These are phyloP conservation scores for Nicotiana noctiflora DNA, from an alignment of 257 asterid species.

Conservation along the genomic window DNA sequence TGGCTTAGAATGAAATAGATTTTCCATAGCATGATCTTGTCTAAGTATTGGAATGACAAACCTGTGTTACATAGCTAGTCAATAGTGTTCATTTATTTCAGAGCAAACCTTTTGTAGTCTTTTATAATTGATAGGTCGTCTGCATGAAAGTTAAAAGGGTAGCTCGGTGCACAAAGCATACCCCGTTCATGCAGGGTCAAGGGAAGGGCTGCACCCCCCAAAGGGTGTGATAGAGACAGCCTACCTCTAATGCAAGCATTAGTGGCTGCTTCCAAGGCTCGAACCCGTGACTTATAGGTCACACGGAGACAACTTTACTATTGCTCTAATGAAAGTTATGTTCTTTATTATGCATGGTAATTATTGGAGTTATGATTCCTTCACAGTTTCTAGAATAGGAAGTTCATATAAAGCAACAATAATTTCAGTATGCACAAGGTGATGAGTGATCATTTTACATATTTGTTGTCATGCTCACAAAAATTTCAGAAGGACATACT, in stretches of 20 bases:
- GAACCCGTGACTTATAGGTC: no score
- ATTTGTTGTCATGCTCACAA: background rate
- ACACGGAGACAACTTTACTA: no score
- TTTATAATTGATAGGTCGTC: background rate
- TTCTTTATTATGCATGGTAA: background rate
- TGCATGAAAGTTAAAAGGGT: background rate
- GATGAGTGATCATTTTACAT: background rate
- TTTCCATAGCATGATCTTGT: background rate
- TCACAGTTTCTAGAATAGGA: no score
- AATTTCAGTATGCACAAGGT: no score
- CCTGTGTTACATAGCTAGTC: background rate
- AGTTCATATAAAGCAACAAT: no score
- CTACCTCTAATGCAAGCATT: no score
- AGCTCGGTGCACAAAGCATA: no score
- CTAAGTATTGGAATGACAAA: no score
- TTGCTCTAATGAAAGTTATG: background rate
- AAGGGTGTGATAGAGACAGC: no score
- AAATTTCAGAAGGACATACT: background rate
- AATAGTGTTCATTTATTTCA: background rate
- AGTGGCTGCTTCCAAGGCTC: no score
- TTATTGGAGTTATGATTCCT: background rate
- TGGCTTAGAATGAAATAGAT: background rate
- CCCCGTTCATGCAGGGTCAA: no score
- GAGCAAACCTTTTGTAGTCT: background rate
- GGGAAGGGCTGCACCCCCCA: no score